Percentiles rank a stretch among this genome's conserved stretches.
phyloP scores from a whole-genome alignment of 139 green algal genomes.

The Chlorella sp. region DNA sequence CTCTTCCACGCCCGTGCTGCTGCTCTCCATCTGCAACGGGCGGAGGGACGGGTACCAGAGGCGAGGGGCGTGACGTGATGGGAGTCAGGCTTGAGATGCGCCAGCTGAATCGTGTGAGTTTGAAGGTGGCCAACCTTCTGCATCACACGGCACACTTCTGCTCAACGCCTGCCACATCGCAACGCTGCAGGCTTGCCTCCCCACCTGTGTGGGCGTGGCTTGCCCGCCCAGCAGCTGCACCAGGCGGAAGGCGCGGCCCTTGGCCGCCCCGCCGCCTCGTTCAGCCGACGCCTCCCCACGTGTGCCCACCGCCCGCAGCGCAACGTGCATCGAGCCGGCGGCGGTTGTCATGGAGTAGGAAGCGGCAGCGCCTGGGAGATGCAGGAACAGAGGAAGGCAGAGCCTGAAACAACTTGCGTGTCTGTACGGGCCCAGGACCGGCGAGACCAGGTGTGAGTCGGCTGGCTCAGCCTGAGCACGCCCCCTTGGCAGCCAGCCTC shows the following conservation, averaged over 20 bases:
- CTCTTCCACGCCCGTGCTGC: background rate
- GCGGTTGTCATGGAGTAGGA: constrained; percentile 10
- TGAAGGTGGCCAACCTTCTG: background rate
- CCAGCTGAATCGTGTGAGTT: too few relatives aligned
- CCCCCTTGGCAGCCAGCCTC: too few relatives aligned
- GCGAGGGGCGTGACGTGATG: too few relatives aligned
- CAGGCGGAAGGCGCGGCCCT: background rate
- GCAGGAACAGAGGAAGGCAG: background rate
- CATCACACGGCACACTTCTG: too few relatives aligned
- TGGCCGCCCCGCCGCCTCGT: background rate
- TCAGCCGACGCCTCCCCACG: background rate
- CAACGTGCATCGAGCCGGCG: background rate
- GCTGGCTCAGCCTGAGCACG: too few relatives aligned
- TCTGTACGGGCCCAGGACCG: too few relatives aligned
- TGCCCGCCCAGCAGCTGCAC: background rate
- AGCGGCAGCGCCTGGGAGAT: constrained; percentile 2
- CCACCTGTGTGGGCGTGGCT: background rate
- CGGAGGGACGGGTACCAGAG: background rate
- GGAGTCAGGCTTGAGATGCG: too few relatives aligned
- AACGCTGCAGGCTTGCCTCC: background rate
- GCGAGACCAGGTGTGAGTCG: too few relatives aligned
- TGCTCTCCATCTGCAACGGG: constrained; percentile 7
- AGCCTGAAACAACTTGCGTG: too few relatives aligned
- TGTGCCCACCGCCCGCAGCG: constrained; percentile 3
- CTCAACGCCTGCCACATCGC: background rate